Evolutionary conservation across 805 yeast genomes (phyloP), one percentile per base, ranked within the genome.

Genomic region (Candida awuae): DNA sequence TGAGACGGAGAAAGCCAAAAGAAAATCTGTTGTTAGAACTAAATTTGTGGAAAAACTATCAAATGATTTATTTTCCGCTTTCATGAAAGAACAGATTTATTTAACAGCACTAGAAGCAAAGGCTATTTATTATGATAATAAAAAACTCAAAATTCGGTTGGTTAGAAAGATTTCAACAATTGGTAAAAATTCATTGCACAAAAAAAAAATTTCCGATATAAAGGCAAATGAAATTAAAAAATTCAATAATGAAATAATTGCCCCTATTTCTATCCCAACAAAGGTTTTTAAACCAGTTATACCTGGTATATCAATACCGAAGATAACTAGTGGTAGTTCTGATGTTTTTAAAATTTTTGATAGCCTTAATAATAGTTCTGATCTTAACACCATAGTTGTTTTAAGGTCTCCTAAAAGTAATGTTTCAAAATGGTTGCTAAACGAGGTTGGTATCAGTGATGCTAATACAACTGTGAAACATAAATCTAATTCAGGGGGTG

Each of bases 51-150:
- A 7, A 8, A 19, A 37, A 8, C 58, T 80, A n/a, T 52, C 78
- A 1, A 50, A 56, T 1, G 83, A 77, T 29, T 53, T 84, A 1
- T 80, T 63, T 45, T 51, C 56, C 14, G 84, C 88, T 0, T 79
- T 83, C 48, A 51, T 84, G 30, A 67, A 71, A 32, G 88, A 82
- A 46, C 63, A 71, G 28, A 52, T 73, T 0, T 75, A 67, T 49
- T 55, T 70, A 28, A 54, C 61, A 3, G 56, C 64, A 0, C 50
- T 70, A 30, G 70, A 70, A 21, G 53, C 63, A 2, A 56, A 60
- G 32, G 82, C 92, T 0, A 68, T 63, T n/a, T 23, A 44, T 1
- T 53, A 65, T 31, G 54, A 69, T 32, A 47, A 59, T 1, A 49
- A 38, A 8, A 49, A 48, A 2, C 35, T 74, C 19, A 67, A 65